Base-by-base conservation (phyloP, 164 flowering plant species). In the Vitis labrusca region DNA sequence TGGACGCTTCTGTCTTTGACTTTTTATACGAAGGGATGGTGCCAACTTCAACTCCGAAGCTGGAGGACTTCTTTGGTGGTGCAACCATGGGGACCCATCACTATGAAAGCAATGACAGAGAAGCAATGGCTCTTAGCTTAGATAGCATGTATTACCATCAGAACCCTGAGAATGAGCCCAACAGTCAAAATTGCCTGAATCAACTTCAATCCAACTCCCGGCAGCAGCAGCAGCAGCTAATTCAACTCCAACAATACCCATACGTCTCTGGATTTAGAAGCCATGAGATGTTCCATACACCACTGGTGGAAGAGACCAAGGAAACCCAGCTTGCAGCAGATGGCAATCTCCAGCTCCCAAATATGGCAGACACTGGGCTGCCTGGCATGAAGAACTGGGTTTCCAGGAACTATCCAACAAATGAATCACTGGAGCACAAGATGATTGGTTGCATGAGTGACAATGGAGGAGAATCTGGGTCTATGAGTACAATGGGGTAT, bases 11-110 rank as follows among this genome's bases (percentile, higher is more conserved):
- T 69, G 53, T 69, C 11, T 73, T 61, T 59, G 32, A 29, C 66
- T 61, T 71, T 61, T 61, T 13, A 23, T 72, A 62, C 74, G 68
- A 74, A 80, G 83, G 76, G 17, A 63, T 76, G 73, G 81, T 64
- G 50, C 60, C 74, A 47, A 63, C 74, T 71, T 66, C 82, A 49
- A 70, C 86, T 14, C 90, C 86, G 55, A 82, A 83, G 50, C 81
- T 83, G 15, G 91, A 88, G 75, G 82, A 88, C 67, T 85, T 90
- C 76, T 85, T 86, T 66, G 88, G 91, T 47, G 85, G 85, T 72
- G 80, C 78, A 76, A 63, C 86, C 5, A 81, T 80, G 79, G 88
- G 79, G 78, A 73, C 80, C 80, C 87, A 80, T 79, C 80, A 79
- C 66, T 78, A 78, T 73, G 85, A 78, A 66, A 73, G 44, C 69